Conservation (phyloP, 371 early-diverging fungal species). For the Blakeslea trispora region DNA sequence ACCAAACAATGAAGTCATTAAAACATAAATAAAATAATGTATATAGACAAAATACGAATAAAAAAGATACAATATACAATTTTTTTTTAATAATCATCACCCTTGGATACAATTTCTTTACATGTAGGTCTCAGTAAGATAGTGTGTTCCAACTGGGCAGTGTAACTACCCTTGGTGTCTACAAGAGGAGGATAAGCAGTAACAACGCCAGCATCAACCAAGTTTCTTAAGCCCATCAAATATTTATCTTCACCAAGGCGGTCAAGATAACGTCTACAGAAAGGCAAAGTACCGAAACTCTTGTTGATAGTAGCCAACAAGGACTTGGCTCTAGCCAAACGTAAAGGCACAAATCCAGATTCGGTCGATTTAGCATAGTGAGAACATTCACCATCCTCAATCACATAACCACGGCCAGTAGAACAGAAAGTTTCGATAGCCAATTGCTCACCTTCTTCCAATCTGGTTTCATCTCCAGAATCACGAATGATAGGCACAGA, state of each 20-base stretch:
- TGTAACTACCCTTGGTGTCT: slow-evolving; percentile 91
- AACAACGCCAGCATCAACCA: slow-evolving; percentile 89
- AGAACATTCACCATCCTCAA: slow-evolving; percentile 93
- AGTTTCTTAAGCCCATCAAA: slow-evolving; percentile 79
- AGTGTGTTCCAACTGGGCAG: slow-evolving; percentile 99
- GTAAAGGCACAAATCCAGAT: slow-evolving; percentile 64
- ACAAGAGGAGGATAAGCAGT: slow-evolving; percentile 94
- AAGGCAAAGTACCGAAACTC: slow-evolving; percentile 97
- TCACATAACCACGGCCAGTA: slow-evolving; percentile 96
- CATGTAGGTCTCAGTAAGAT: slow-evolving; percentile 86
- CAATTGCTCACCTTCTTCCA: slow-evolving; percentile 97
- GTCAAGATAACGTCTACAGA: slow-evolving; percentile 98
- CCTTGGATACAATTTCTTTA: slow-evolving; percentile 75
- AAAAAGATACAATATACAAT: no score
- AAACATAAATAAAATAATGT: slow-evolving; percentile 2
- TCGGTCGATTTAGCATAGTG: slow-evolving; percentile 89
- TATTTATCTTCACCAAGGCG: slow-evolving; percentile 89
- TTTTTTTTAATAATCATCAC: slow-evolving; percentile 46
- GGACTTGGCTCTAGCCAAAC: slow-evolving; percentile 85
- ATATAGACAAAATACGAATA: slow-evolving; percentile 1
- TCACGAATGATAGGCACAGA: slow-evolving; percentile 95
- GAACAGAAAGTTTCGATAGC: slow-evolving; percentile 99
- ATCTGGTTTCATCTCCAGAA: slow-evolving; percentile 89
- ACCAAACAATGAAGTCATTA: not conserved
- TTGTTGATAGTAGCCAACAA: slow-evolving; percentile 89